Evolutionary conservation across 202 grass and related monocot genomes (phyloP).

Genomic region (Digitaria exilis): DNA sequence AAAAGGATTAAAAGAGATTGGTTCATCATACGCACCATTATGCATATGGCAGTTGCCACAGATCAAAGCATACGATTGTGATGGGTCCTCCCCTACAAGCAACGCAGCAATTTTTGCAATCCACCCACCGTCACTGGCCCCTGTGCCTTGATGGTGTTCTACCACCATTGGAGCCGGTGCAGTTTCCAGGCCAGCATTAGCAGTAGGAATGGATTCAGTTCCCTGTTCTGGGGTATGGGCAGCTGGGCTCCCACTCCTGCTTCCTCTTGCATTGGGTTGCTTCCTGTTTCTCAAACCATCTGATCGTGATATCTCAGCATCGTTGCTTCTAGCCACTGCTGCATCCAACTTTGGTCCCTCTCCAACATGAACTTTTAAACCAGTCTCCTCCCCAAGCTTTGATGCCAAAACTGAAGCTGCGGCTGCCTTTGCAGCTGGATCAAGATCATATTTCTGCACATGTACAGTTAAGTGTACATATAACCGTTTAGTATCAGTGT

Average conservation of each 20-base stretch:
- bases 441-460: slow-evolving; percentile 97
- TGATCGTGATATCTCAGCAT: slow-evolving; percentile 55
- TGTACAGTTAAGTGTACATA: not conserved
- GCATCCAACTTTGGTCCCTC: slow-evolving; percentile 59
- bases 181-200: slow-evolving; percentile 42
- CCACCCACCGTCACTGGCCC: slow-evolving; percentile 74
- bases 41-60: slow-evolving; percentile 97
- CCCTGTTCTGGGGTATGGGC: slow-evolving; percentile 42
- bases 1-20: slow-evolving; percentile 13
- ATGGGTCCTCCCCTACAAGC: slow-evolving; percentile 93
- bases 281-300: slow-evolving; percentile 90
- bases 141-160: slow-evolving; percentile 76
- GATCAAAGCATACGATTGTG: slow-evolving; percentile 92
- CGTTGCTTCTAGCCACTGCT: slow-evolving; percentile 55
- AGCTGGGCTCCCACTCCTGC: slow-evolving; percentile 44
- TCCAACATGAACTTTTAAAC: slow-evolving; percentile 76
- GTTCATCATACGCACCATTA: slow-evolving; percentile 65
- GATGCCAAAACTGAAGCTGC: slow-evolving; percentile 92
- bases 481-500: not conserved
- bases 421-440: slow-evolving; percentile 96
- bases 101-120: slow-evolving; percentile 82
- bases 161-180: slow-evolving; percentile 57
- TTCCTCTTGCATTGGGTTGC: slow-evolving; percentile 57
- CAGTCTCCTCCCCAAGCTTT: slow-evolving; percentile 84
- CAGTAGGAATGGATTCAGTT: slow-evolving; percentile 41